Evolutionary conservation across 768 basidiomycete species (phyloP).

Genomic region (Termitomyces sp.): DNA sequence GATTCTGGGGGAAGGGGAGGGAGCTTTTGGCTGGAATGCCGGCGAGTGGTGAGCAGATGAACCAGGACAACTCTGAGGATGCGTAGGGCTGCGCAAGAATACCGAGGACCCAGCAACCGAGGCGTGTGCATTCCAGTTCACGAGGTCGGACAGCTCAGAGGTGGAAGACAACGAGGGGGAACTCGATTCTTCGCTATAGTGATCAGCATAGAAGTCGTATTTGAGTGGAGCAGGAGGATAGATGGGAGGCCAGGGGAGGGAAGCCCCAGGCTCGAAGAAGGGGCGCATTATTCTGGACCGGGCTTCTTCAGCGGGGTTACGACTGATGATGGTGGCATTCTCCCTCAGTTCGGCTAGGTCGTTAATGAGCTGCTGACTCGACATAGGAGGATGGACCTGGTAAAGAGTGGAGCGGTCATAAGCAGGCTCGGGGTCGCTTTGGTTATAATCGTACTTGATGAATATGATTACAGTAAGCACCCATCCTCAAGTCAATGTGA

Average conservation of each 20-base stretch:
- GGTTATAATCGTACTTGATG: neutral
- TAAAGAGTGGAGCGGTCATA: neutral
- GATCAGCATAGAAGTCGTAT: neutral
- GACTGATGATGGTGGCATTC: neutral
- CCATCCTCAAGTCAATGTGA: neutral
- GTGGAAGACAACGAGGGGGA: neutral
- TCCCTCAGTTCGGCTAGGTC: slow-evolving; percentile 5
- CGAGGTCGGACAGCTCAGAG: neutral
- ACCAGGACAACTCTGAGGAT: neutral
- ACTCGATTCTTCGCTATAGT: neutral
- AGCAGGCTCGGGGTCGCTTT: neutral
- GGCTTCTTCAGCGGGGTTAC: neutral
- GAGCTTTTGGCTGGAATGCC: neutral
- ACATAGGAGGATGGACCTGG: neutral
- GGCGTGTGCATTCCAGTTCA: neutral
- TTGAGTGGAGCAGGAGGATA: neutral
- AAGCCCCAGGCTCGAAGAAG: neutral
- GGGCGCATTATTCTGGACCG: neutral
- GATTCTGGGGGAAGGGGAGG: neutral
- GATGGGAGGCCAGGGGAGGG: neutral
- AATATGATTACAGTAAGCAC: neutral
- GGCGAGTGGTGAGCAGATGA: neutral
- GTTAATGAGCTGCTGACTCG: neutral
- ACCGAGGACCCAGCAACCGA: neutral
- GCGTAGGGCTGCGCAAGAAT: neutral